Percentiles rank a stretch among this genome's conserved stretches.
phyloP scores from a whole-genome alignment of 2,329 filamentous ascomycete species.

The Ceratocystis albifundus region DNA sequence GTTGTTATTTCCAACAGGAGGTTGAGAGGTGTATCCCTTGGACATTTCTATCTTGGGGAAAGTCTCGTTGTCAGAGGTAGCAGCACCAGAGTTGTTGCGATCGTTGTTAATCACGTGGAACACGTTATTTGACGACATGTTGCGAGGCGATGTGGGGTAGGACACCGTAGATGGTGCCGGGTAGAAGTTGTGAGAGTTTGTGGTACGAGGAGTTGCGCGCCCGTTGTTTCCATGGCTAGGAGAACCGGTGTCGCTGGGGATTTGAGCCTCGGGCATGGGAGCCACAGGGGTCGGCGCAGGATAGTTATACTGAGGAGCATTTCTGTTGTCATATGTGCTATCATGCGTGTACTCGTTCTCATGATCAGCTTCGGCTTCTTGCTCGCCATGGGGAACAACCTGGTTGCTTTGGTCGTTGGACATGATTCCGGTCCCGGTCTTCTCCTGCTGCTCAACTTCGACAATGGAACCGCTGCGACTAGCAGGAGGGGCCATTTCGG shows the following conservation, averaged over 20 bases:
- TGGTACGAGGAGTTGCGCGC: slow-evolving; percentile 73
- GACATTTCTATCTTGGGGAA: slow-evolving; percentile 55
- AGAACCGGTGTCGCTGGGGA: slow-evolving; percentile 75
- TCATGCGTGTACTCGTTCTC: slow-evolving; percentile 81
- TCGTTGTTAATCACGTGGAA: slow-evolving; percentile 86
- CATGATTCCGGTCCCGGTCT: slow-evolving; percentile 57
- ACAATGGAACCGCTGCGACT: slow-evolving; percentile 33
- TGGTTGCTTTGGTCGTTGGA: slow-evolving; percentile 40
- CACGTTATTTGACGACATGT: slow-evolving; percentile 62
- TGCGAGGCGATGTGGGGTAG: slow-evolving; percentile 70
- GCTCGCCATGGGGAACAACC: slow-evolving; percentile 42
- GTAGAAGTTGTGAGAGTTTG: slow-evolving; percentile 60
- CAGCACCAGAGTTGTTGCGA: slow-evolving; percentile 51
- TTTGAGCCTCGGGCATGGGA: slow-evolving; percentile 62
- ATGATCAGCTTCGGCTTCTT: slow-evolving; percentile 62
- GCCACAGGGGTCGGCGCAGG: slow-evolving; percentile 54
- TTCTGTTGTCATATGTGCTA: slow-evolving; percentile 59
- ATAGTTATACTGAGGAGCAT: slow-evolving; percentile 62
- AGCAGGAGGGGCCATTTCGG: slow-evolving; percentile 76
- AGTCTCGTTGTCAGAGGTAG: slow-evolving; percentile 53
- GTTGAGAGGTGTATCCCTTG: slow-evolving; percentile 52
- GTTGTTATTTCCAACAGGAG: slow-evolving; percentile 56
- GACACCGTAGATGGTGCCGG: slow-evolving; percentile 48
- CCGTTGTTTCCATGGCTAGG: slow-evolving; percentile 52
- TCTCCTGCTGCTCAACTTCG: slow-evolving; percentile 35